These are phyloP conservation scores for Aspergillus brunneoviolaceus DNA, from an alignment of 2,329 filamentous ascomycete genomes.

Conservation along the genomic window DNA sequence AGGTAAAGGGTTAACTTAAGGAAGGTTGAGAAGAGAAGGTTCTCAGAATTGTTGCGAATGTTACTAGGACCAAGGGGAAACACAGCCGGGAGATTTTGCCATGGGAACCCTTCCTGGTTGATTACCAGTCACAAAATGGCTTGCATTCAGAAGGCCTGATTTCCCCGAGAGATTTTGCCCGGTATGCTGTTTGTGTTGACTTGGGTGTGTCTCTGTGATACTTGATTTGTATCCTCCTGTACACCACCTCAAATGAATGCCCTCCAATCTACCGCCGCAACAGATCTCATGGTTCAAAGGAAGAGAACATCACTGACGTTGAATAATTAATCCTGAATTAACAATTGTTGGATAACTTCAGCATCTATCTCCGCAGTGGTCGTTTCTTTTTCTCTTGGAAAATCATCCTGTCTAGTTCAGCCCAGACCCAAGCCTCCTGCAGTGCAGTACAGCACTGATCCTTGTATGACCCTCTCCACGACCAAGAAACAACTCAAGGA, in stretches of 20 bases:
- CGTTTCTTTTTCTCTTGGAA: background rate
- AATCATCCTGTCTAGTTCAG: background rate
- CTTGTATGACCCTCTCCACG: background rate
- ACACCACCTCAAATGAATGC: background rate
- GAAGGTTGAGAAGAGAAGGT: background rate
- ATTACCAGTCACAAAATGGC: background rate
- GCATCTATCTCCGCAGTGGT: background rate
- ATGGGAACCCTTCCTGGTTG: background rate
- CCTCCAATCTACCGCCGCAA: too few species aligned
- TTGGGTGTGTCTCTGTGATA: background rate
- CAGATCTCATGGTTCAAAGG: too few species aligned
- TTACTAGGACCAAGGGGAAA: background rate
- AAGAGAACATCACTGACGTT: too few species aligned
- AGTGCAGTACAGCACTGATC: background rate
- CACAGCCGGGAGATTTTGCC: background rate
- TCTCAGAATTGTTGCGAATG: background rate
- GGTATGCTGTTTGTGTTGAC: background rate
- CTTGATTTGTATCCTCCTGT: background rate
- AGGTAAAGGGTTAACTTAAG: background rate
- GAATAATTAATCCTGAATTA: too few species aligned
- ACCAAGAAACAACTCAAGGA: background rate
- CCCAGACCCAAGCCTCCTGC: background rate
- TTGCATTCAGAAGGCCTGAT: background rate
- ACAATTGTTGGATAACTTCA: background rate
- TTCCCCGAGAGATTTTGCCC: background rate